These are phyloP conservation scores for Asterochloris erici DNA, from an alignment of 139 green algal species.

Conservation along the genomic window DNA sequence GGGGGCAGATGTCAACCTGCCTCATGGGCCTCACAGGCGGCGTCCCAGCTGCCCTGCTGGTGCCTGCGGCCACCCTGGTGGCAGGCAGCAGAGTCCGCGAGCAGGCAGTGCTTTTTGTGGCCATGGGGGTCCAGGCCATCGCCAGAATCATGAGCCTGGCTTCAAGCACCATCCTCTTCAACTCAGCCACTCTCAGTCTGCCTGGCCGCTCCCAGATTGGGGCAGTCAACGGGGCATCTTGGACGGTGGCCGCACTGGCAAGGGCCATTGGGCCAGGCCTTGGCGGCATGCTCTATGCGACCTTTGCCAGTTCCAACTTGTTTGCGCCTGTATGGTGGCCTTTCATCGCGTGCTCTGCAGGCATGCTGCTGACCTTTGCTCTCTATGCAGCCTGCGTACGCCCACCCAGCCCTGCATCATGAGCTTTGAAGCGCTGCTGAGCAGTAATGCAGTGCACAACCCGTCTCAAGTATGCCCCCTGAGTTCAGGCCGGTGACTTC, in stretches of 20 bases:
- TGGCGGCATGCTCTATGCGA: neutral
- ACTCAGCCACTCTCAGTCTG: conserved; percentile 5
- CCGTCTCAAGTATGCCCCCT: neutral
- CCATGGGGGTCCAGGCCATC: conserved; percentile 14
- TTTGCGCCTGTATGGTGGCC: neutral
- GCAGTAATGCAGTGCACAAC: neutral
- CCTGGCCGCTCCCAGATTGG: neutral
- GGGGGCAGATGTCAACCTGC: conserved; percentile 23
- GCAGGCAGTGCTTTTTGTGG: conserved; percentile 23
- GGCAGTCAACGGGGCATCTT: neutral
- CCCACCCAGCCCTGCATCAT: neutral
- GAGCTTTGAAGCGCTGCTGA: neutral
- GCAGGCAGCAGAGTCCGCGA: too few relatives aligned
- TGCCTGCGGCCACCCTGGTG: conserved; percentile 33
- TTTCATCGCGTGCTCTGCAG: neutral
- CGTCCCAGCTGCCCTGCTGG: conserved; percentile 21
- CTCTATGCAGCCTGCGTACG: neutral
- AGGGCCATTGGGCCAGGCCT: neutral
- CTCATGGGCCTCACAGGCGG: conserved; percentile 29
- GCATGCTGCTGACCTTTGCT: neutral
- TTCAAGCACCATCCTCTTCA: conserved; percentile 51
- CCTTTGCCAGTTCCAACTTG: neutral
- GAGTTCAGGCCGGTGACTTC: neutral
- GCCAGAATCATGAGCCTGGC: conserved; percentile 24
- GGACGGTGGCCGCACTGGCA: neutral